Evolutionary conservation across 805 yeast genomes (phyloP).

Genomic region (Candida adriatica): DNA sequence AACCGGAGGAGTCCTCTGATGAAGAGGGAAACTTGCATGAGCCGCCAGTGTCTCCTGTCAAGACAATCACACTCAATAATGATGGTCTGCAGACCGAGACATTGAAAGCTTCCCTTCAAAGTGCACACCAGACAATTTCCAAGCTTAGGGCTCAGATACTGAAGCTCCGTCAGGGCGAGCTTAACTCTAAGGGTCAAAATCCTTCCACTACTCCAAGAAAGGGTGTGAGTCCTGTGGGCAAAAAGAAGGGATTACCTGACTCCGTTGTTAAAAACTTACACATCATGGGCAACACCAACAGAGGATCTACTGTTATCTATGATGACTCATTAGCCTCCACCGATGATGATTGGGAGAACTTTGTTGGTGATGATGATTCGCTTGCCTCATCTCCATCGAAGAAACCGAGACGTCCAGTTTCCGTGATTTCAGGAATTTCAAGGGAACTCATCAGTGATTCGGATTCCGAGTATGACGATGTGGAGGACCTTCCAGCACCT

Average conservation of each 20-base stretch:
- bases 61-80: conserved; percentile 32
- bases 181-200: conserved; percentile 11
- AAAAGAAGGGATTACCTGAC: conserved; percentile 12
- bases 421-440: conserved; percentile 8
- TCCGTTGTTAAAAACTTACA: conserved; percentile 12
- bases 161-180: conserved; percentile 22
- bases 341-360: conserved; percentile 24
- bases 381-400: conserved; percentile 14
- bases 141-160: conserved; percentile 39
- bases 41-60: conserved; percentile 30
- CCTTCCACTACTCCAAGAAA: conserved; percentile 6
- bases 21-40: conserved; percentile 33
- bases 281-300: conserved; percentile 18
- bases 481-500: conserved; percentile 16
- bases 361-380: conserved; percentile 19
- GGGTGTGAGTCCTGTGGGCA: conserved; percentile 12
- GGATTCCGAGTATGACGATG: conserved; percentile 22
- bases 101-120: conserved; percentile 53
- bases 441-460: conserved; percentile 17
- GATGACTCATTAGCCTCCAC: conserved; percentile 17
- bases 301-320: conserved; percentile 19
- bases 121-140: conserved; percentile 57
- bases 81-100: conserved; percentile 58
- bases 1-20: conserved; percentile 21
- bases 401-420: conserved; percentile 12